Evolutionary conservation across 441 rosid genomes (phyloP).

Genomic region (Gossypium trilobum): DNA sequence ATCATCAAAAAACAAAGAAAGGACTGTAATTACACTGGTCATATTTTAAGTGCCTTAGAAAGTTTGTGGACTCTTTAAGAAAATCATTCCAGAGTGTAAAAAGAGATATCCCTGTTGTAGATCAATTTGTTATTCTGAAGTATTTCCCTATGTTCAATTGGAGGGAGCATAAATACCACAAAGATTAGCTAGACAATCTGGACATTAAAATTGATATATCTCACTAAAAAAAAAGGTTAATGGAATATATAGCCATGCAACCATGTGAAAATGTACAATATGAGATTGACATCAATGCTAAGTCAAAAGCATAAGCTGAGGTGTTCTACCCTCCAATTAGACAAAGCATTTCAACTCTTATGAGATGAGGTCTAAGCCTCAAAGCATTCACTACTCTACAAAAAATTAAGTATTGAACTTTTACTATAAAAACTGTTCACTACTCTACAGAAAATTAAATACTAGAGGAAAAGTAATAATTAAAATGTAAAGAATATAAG

Average conservation of each 20-base stretch:
- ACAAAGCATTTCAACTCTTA: not conserved
- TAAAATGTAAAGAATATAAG: not conserved
- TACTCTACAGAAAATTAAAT: not conserved
- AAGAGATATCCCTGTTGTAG: not conserved
- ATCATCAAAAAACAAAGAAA: conserved; percentile 2
- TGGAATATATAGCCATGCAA: not conserved
- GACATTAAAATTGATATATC: not conserved
- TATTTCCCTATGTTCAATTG: not conserved
- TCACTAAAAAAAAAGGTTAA: not conserved
- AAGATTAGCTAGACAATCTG: not conserved
- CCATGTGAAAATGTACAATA: not conserved
- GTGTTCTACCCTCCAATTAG: not conserved
- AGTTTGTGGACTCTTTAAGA: not conserved
- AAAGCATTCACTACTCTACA: not conserved
- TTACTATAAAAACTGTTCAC: not conserved
- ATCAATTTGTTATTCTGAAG: not conserved
- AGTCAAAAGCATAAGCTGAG: not conserved
- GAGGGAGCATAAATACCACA: not conserved
- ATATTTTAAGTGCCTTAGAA: not conserved
- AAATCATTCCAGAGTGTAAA: not conserved
- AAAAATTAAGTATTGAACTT: not conserved
- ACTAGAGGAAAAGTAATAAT: not conserved
- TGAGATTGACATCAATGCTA: not conserved
- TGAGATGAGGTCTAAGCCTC: not conserved
- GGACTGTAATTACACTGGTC: not conserved